Percentiles rank a stretch among this genome's conserved stretches.
Conservation (phyloP, 1,139 yeast genomes). For the Pichia sp. region DNA sequence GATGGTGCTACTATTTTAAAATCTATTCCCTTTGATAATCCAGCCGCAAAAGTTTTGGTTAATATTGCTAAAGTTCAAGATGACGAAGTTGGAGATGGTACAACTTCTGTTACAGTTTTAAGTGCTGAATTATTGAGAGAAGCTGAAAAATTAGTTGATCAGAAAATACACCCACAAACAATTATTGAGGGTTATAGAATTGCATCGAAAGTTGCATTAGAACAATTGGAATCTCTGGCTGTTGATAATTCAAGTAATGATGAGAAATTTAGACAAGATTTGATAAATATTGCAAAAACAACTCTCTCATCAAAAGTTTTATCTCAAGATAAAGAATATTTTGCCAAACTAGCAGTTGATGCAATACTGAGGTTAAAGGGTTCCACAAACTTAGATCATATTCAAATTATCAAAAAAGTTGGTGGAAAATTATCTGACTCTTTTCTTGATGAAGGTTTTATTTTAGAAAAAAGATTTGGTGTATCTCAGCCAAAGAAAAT, state of each 20-base stretch:
- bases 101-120: slow-evolving; percentile 95
- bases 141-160: slow-evolving; percentile 89
- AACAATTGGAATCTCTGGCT: slow-evolving; percentile 71
- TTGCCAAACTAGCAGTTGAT: slow-evolving; percentile 86
- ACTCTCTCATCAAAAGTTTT: slow-evolving; percentile 89
- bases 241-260: slow-evolving; percentile 63
- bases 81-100: slow-evolving; percentile 98
- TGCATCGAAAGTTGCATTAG: slow-evolving; percentile 76
- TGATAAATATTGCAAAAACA: slow-evolving; percentile 83
- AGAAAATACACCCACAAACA: slow-evolving; percentile 95
- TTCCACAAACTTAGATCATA: slow-evolving; percentile 89
- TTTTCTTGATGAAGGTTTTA: slow-evolving; percentile 91
- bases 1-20: slow-evolving; percentile 98
- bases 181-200: slow-evolving; percentile 93
- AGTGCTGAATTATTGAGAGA: slow-evolving; percentile 89
- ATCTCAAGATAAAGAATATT: slow-evolving; percentile 89
- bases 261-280: slow-evolving; percentile 66
- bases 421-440: slow-evolving; percentile 94
- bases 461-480: slow-evolving; percentile 86
- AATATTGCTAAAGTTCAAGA: slow-evolving; percentile 96
- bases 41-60: slow-evolving; percentile 96
- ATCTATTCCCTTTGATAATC: slow-evolving; percentile 91
- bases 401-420: slow-evolving; percentile 85
- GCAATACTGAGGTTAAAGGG: slow-evolving; percentile 90
- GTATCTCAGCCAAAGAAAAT: slow-evolving; percentile 86